phyloP scores from a whole-genome alignment of 176 grass and related monocot genomes.

The Chrysopogon serrulatus region DNA sequence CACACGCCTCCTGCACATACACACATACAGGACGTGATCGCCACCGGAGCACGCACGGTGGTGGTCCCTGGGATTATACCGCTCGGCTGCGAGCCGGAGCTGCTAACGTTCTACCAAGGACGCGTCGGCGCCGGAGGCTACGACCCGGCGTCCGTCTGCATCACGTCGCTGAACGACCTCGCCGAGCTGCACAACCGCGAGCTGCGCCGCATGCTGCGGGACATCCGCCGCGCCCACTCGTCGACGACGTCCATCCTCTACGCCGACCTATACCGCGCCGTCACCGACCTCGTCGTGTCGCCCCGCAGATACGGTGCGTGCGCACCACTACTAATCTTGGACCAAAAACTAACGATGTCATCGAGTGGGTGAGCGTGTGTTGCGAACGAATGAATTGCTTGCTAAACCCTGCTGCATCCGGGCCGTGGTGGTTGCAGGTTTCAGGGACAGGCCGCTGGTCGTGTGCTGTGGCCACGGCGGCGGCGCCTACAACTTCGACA shows the following conservation, averaged over 20 bases:
- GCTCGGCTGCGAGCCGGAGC: conserved; percentile 39
- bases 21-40: not conserved
- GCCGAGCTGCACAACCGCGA: conserved; percentile 46
- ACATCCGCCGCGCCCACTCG: conserved; percentile 16
- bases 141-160: conserved; percentile 40
- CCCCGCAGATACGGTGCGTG: not conserved
- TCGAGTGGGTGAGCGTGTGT: too few species aligned
- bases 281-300: conserved; percentile 9
- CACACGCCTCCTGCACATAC: too few species aligned
- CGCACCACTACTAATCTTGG: too few species aligned
- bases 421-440: too few species aligned
- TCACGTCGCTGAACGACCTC: conserved; percentile 39
- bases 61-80: conserved; percentile 50
- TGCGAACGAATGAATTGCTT: too few species aligned
- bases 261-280: conserved; percentile 40
- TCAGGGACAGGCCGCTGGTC: too few species aligned
- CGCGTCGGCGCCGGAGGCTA: conserved; percentile 1
- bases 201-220: conserved; percentile 8
- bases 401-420: too few species aligned
- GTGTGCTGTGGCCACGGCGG: too few species aligned
- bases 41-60: conserved; percentile 38
- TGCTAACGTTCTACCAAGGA: too few species aligned
- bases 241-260: conserved; percentile 32
- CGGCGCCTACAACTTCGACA: too few species aligned
- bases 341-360: too few species aligned